Percentiles rank a stretch among this genome's conserved stretches.
phyloP scores from a whole-genome alignment of 2,329 filamentous ascomycete species.

The Metarhizium album region DNA sequence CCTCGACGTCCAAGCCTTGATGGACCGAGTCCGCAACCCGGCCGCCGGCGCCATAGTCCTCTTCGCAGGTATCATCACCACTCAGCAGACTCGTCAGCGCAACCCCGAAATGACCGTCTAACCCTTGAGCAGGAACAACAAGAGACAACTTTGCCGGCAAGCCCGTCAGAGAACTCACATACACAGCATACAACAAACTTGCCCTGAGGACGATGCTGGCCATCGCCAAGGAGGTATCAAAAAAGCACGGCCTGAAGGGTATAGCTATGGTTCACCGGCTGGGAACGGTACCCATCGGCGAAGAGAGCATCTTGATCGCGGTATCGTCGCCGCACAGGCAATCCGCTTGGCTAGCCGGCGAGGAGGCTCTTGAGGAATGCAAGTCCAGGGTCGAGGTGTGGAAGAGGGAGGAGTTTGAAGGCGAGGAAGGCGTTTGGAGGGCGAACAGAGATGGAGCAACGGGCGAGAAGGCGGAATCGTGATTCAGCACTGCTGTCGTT shows the following conservation, averaged over 20 bases:
- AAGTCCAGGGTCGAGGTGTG: slow-evolving; percentile 88
- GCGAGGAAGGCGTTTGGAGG: slow-evolving; percentile 71
- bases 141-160: slow-evolving; percentile 62
- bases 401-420: slow-evolving; percentile 84
- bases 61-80: slow-evolving; percentile 51
- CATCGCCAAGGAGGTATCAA: slow-evolving; percentile 47
- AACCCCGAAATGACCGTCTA: background rate
- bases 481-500: background rate
- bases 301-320: slow-evolving; percentile 86
- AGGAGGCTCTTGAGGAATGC: slow-evolving; percentile 78
- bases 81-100: background rate
- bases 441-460: slow-evolving; percentile 67
- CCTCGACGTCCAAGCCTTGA: slow-evolving; percentile 46
- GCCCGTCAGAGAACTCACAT: slow-evolving; percentile 63
- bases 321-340: slow-evolving; percentile 75
- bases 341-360: slow-evolving; percentile 77
- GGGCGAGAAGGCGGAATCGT: slow-evolving; percentile 34
- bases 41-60: slow-evolving; percentile 66
- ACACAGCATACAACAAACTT: slow-evolving; percentile 61
- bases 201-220: slow-evolving; percentile 58
- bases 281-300: slow-evolving; percentile 76
- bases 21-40: slow-evolving; percentile 59
- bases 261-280: slow-evolving; percentile 78
- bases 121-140: slow-evolving; percentile 51
- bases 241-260: slow-evolving; percentile 55